Base-by-base conservation (phyloP, 257 asterid species). In the Solanum raphanifolium region DNA sequence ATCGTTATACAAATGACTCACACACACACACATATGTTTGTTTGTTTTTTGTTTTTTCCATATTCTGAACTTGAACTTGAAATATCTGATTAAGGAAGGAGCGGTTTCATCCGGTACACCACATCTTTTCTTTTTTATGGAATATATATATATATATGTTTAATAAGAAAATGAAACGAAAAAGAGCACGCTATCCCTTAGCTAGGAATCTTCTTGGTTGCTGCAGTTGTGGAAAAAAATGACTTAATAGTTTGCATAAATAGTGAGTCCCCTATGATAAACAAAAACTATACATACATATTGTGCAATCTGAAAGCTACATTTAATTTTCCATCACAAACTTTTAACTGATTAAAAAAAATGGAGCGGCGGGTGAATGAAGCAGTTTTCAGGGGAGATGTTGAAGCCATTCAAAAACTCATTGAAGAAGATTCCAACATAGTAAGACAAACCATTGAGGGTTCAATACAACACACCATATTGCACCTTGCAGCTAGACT, bases 291-390 rank as follows among this genome's bases (percentile, higher is more conserved):
- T 39, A 39, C 46, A 39, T 39, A 39, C 13, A 39, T 39, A 9
- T 9, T 39, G 46, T 39, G 46, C 46, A 39, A 39, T 39, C 46
- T 39, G 46, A 39, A 39, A 39, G 46, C 46, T 39, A 39, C 46
- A 39, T 39, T 39, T 39, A 39, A 39, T 12, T 68, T 68, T 27
- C 36, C 74, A 11, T 68, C 74, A 66, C 15, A 27, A 21, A 68
- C 21, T 68, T 27, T 3, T 5, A 13, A 27, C 0, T 27, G 12
- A 68, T 27, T 27, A 39, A 5, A 12, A 65, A 29, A 29, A 76
- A 91, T 93, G 95, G 92, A 93, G 46, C 89, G 94, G 71, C 91
- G 92, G 65, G 92, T 91, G 16, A 83, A 52, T 5, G 93, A 93
- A 71, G 87, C 92, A 9, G 90, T 89, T 31, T 83, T 84, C 3